Evolutionary conservation across 805 yeast genomes (phyloP), one percentile per base, ranked within the genome.

Genomic region (Barnettozyma sucrosica): DNA sequence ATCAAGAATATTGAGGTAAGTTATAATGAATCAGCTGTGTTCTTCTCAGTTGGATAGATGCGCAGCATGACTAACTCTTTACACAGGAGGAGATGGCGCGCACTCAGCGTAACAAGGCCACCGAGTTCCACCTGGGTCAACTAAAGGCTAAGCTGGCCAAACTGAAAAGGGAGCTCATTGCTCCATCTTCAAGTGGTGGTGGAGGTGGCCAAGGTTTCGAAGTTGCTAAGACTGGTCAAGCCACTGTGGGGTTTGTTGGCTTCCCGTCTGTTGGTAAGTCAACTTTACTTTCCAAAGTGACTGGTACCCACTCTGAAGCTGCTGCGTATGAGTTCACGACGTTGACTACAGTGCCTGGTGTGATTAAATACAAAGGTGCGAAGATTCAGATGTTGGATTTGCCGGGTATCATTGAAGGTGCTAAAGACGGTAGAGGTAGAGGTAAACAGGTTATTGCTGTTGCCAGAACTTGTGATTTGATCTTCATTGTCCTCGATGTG

Each of bases 241-340:
- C 97, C 4, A 81, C 96, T 8, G 95, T 93, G 45, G 99, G 99
- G 9, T 93, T 90, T 64, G 96, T 93, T 39, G 99, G 99, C 3
- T 93, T 93, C 65, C 99, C 99, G 1, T 90, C 98, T 1, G 99
- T 93, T 26, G 77, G 77, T 52, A 86, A 86, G 61, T 81, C 88
- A 8, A 93, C 99, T 1, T 69, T 93, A 50, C 76, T 93, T 56
- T 81, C 88, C 25, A 85, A 88, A 66, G 71, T 93, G 43, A 93
- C 99, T 0, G 98, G 99, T 53, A 90, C 97, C 3, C 95, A 89
- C 63, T 85, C 96, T 1, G 99, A 92, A 67, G 97, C 85, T n/a
- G 97, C 98, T 10, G 98, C 89, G 6, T 92, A 92, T 64, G 99
- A 93, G 68, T 93, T 93, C 73, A 93, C 99, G 24, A 93, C 99